phyloP scores from a whole-genome alignment of 495 filamentous ascomycete genomes.

The Neurospora sp. region DNA sequence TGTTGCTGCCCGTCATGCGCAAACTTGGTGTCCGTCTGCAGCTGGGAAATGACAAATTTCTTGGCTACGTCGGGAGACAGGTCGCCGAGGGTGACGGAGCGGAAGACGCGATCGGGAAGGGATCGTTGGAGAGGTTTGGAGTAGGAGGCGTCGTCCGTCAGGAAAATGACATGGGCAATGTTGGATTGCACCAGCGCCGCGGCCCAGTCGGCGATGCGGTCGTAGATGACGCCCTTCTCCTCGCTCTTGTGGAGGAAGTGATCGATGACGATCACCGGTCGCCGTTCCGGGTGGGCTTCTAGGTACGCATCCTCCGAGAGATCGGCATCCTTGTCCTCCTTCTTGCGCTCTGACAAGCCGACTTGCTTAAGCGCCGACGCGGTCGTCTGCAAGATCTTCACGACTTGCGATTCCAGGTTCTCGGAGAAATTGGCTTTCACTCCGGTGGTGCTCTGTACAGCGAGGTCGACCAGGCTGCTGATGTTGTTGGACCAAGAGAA shows the following conservation, averaged over 20 bases:
- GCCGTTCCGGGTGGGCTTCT: slow-evolving; percentile 75
- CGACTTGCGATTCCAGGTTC: slow-evolving; percentile 81
- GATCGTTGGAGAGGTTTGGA: slow-evolving; percentile 80
- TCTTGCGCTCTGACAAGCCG: slow-evolving; percentile 56
- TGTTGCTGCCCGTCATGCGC: slow-evolving; percentile 5
- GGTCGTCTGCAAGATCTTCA: slow-evolving; percentile 86
- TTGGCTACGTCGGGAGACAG: slow-evolving; percentile 78
- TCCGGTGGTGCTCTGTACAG: slow-evolving; percentile 86
- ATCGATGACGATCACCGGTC: slow-evolving; percentile 85
- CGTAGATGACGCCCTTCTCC: slow-evolving; percentile 66
- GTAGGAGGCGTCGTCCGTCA: slow-evolving; percentile 87
- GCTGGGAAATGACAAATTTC: slow-evolving; percentile 76
- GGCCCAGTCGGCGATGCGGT: slow-evolving; percentile 88
- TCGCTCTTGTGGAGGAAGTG: slow-evolving; percentile 81
- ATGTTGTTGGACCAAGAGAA: slow-evolving; percentile 96
- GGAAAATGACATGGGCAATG: slow-evolving; percentile 89
- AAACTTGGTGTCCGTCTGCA: slow-evolving; percentile 36
- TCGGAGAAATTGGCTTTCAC: slow-evolving; percentile 93
- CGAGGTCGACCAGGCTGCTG: slow-evolving; percentile 83
- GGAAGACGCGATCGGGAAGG: slow-evolving; percentile 84
- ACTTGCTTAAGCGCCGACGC: slow-evolving; percentile 69
- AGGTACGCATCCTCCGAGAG: slow-evolving; percentile 81
- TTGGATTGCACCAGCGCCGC: slow-evolving; percentile 80
- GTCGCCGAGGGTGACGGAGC: slow-evolving; percentile 74
- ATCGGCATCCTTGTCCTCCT: slow-evolving; percentile 61